Base-by-base conservation (phyloP, 225 moss, liverwort and hornwort genomes). In the Lunularia cruciata region DNA sequence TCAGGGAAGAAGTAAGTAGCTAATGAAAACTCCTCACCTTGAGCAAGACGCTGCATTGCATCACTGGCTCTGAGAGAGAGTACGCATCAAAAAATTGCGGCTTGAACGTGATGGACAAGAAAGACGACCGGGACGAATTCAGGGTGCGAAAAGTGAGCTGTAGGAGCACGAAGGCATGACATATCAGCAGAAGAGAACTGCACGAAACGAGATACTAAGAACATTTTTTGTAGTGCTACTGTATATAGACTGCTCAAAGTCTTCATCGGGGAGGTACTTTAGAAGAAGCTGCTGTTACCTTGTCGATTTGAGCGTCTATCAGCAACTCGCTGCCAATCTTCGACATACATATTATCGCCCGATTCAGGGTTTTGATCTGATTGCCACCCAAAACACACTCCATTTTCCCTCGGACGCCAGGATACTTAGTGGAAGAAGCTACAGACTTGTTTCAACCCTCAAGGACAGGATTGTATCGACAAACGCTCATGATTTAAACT, bases 101-200 rank as follows among this genome's bases (percentile, higher is more conserved):
- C 80, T 84, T 93, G 76, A 98, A 98, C 19, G 86, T 79, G 71
- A 98, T 85, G 28, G 93, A 87, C 51, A 98, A 64, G 61, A 88
- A 88, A 39, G 93, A 88, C 26, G 93, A 93, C 79, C 91, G 88
- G 66, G 98, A 87, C 46, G 98, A 78, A 69, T 93, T 98, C 47
- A 98, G 81, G 6, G 93, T 93, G 57, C 89, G 90, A 53, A 93
- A 78, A 31, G 81, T 86, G 51, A 98, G 77, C 93, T 92, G 87
- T 75, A 88, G 32, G 62, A 53, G 32, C 47, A 51, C 43, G 63
- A 56, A 47, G 26, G n/a, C n/a, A n/a, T n/a, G n/a, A n/a, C 33
- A 22, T 1, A 35, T 11, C 54, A 34, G 35, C 27, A 59, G 47
- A 57, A 57, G 5, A 14, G 7, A 47, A 47, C 46, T 47, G 11